Evolutionary conservation across 257 asterid species (phyloP).

Genomic region (Cordia subcordata): DNA sequence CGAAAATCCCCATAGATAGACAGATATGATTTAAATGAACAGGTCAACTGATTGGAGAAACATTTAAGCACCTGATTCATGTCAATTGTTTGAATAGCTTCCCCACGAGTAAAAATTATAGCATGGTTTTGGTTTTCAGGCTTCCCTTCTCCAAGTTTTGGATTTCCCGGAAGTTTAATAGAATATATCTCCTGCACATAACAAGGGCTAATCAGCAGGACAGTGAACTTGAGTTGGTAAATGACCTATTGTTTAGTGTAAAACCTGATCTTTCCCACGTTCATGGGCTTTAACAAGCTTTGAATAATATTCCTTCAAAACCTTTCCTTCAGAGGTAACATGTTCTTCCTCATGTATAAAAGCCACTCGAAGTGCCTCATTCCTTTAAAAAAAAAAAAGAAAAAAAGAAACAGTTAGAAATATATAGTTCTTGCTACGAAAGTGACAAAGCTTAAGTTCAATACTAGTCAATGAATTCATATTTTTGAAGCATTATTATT

Average conservation of each 20-base stretch:
- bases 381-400: slow-evolving; percentile 29
- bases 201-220: background rate
- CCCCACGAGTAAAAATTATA: slow-evolving; percentile 91
- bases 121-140: slow-evolving; percentile 99
- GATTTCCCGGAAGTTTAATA: slow-evolving; percentile 96
- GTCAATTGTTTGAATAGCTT: slow-evolving; percentile 95
- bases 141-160: slow-evolving; percentile 98
- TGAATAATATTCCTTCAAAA: slow-evolving; percentile 64
- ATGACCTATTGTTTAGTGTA: background rate
- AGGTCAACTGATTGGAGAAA: background rate
- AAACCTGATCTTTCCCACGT: slow-evolving; percentile 93
- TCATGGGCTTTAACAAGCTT: slow-evolving; percentile 95
- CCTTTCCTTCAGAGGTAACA: slow-evolving; percentile 49
- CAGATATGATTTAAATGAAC: background rate
- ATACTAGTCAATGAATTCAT: too few relatives aligned
- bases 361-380: slow-evolving; percentile 99
- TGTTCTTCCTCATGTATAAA: slow-evolving; percentile 84
- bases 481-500: too few relatives aligned
- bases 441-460: too few relatives aligned
- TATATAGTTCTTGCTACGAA: background rate
- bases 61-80: slow-evolving; percentile 73
- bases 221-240: background rate
- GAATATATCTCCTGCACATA: slow-evolving; percentile 78
- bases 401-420: background rate
- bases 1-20: too few relatives aligned